Evolutionary conservation across 208 protist genomes (phyloP).

Genomic region (Tritrichomonas foetus): DNA sequence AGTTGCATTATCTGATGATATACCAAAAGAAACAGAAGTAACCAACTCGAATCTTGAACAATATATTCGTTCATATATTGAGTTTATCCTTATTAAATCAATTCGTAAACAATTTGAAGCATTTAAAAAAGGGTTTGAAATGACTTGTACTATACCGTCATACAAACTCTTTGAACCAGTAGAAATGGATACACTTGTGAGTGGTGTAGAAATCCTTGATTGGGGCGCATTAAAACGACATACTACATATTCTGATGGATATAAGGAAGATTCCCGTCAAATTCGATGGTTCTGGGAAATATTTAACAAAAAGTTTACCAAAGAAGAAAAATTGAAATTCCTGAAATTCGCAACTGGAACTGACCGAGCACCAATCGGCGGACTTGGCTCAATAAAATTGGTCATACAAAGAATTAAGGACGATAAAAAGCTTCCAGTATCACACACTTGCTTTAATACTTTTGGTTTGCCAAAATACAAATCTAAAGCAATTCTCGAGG

Average conservation of each 20-base stretch:
- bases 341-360: conserved; percentile 63
- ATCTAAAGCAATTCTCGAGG: conserved; percentile 60
- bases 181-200: neutral
- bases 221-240: neutral
- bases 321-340: conserved; percentile 58
- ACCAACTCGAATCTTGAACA: conserved; percentile 53
- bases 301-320: conserved; percentile 50
- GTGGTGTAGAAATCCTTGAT: neutral
- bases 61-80: conserved; percentile 45
- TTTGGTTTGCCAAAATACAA: conserved; percentile 73
- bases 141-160: neutral
- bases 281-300: conserved; percentile 62
- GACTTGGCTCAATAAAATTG: neutral
- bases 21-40: conserved; percentile 30
- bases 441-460: conserved; percentile 76
- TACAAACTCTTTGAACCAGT: neutral
- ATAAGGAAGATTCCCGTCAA: conserved; percentile 32
- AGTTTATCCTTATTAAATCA: neutral
- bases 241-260: conserved; percentile 56
- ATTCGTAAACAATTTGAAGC: neutral
- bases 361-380: conserved; percentile 39
- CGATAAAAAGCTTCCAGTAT: conserved; percentile 62
- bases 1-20: conserved; percentile 45
- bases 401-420: conserved; percentile 47
- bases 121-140: conserved; percentile 1